These are phyloP conservation scores for Solanum megistacrolobum DNA, from an alignment of 257 asterid species.

Conservation along the genomic window DNA sequence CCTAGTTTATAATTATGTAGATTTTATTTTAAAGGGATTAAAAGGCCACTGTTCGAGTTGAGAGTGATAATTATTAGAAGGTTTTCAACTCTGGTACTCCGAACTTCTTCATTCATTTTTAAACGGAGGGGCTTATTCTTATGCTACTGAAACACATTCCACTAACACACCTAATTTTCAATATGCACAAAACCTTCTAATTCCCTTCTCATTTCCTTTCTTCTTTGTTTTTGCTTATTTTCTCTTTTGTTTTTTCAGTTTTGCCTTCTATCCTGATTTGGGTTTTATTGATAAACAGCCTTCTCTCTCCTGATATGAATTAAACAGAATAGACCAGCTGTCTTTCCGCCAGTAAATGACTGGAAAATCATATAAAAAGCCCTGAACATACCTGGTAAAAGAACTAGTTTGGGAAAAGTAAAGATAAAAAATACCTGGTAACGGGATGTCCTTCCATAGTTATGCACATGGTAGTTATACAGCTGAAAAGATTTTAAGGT, in stretches of 20 bases:
- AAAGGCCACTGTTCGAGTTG: background rate
- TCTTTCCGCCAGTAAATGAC: background rate
- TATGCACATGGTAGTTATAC: background rate
- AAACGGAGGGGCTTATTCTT: background rate
- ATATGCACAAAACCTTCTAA: background rate
- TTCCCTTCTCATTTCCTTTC: background rate
- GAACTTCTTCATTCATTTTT: background rate
- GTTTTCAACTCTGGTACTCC: background rate
- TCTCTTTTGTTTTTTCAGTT: background rate
- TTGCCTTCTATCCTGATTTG: background rate
- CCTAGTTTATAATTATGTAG: background rate
- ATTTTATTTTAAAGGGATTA: background rate
- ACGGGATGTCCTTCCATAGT: background rate
- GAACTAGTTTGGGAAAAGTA: background rate
- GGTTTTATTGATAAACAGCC: background rate
- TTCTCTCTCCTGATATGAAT: background rate
- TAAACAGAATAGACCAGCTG: background rate
- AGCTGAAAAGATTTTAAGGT: background rate
- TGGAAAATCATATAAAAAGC: background rate
- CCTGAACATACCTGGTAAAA: background rate
- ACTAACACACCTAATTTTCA: background rate
- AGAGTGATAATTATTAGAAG: background rate
- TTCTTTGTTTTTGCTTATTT: background rate
- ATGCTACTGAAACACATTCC: background rate
- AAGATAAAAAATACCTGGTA: background rate